Evolutionary conservation across 495 filamentous ascomycete genomes (phyloP).

Genomic region (Penicillium egyptiacum): DNA sequence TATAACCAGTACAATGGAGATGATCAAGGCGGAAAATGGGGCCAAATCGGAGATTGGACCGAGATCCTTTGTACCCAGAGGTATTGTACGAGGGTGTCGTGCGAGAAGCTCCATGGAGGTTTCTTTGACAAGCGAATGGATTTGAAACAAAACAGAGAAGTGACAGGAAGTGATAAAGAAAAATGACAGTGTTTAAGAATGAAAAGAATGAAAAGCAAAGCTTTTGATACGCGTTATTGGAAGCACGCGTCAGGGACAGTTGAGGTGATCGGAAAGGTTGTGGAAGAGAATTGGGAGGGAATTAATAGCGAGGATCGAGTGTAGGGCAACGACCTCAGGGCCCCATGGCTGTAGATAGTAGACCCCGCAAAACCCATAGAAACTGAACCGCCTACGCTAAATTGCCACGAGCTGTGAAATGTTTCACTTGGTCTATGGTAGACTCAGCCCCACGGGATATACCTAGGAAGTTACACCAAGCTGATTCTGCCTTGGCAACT

Average conservation of each 20-base stretch:
- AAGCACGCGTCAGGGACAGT: not conserved
- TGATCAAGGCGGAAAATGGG: slow-evolving; percentile 46
- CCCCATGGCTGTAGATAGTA: too few species aligned
- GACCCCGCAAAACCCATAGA: too few species aligned
- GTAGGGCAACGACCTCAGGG: too few species aligned
- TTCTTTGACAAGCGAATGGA: not conserved
- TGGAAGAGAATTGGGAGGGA: not conserved
- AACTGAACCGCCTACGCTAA: too few species aligned
- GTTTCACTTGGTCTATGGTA: too few species aligned
- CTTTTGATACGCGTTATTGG: not conserved
- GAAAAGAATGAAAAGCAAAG: not conserved
- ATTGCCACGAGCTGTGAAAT: too few species aligned
- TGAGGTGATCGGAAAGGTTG: too few species aligned
- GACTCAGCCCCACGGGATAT: not conserved
- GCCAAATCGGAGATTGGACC: slow-evolving; percentile 40
- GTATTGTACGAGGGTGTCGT: not conserved
- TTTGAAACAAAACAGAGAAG: not conserved
- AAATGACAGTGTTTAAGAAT: not conserved
- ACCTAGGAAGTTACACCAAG: not conserved
- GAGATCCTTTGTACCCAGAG: slow-evolving; percentile 4
- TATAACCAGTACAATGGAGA: slow-evolving; percentile 43
- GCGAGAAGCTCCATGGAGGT: not conserved
- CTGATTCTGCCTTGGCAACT: not conserved
- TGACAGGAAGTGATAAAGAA: not conserved
- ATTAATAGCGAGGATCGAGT: not conserved